Evolutionary conservation across 371 early-diverging fungal species (phyloP).

Genomic region (Actinomortierella wolfii): DNA sequence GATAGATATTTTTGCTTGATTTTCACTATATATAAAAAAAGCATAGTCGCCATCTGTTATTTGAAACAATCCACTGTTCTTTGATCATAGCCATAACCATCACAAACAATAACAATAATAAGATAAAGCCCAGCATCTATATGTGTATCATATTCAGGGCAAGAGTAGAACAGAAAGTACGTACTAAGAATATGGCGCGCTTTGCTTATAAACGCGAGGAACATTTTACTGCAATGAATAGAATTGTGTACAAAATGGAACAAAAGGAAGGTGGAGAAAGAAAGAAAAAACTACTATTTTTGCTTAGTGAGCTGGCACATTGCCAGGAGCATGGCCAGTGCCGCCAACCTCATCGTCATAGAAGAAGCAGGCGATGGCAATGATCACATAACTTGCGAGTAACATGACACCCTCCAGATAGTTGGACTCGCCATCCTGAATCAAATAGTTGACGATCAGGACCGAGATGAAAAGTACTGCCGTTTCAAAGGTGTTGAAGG

Average conservation of each 20-base stretch:
- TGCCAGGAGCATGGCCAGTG: background rate
- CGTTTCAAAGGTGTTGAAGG: slow-evolving; percentile 83
- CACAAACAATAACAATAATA: background rate
- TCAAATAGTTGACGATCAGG: slow-evolving; percentile 81
- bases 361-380: slow-evolving; percentile 80
- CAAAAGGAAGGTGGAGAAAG: slow-evolving; percentile 3
- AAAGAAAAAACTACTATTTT: background rate
- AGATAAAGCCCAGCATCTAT: no score
- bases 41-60: no score
- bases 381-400: slow-evolving; percentile 70
- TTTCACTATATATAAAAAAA: background rate
- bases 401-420: slow-evolving; percentile 90
- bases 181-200: no score
- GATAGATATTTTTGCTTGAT: background rate
- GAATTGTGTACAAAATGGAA: no score
- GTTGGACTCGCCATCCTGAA: slow-evolving; percentile 78
- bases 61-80: background rate
- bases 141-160: no score
- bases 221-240: no score
- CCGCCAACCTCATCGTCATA: slow-evolving; percentile 49
- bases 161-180: no score
- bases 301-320: background rate
- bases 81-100: background rate
- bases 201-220: no score
- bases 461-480: slow-evolving; percentile 82